Evolutionary conservation across 352 stramenopile genomes (phyloP).

Genomic region (Globisporangium orthogonon): DNA sequence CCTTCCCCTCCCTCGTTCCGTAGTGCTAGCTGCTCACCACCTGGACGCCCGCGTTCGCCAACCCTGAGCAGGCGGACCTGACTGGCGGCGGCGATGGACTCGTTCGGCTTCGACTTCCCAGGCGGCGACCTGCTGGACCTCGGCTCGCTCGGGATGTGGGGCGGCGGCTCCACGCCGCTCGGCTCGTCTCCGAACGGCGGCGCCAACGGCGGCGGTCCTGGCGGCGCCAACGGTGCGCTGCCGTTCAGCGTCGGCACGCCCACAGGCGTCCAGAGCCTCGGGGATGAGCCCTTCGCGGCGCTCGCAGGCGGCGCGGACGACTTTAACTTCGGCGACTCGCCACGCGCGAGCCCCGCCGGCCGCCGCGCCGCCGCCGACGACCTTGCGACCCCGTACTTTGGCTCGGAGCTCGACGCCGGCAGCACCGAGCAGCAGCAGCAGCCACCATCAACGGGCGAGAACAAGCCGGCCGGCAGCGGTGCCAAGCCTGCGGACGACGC

Average conservation of each 20-base stretch:
- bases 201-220: slow-evolving; percentile 24
- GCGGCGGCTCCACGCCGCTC: slow-evolving; percentile 50
- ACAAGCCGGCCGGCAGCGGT: slow-evolving; percentile 24
- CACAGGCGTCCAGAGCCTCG: slow-evolving; percentile 77
- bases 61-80: background rate
- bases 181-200: slow-evolving; percentile 56
- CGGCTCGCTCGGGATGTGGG: slow-evolving; percentile 64
- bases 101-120: slow-evolving; percentile 79
- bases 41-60: too few relatives aligned
- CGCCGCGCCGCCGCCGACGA: slow-evolving; percentile 16
- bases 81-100: slow-evolving; percentile 49
- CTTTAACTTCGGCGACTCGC: slow-evolving; percentile 78
- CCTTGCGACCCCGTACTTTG: slow-evolving; percentile 59
- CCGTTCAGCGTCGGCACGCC: slow-evolving; percentile 84
- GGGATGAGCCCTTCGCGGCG: slow-evolving; percentile 62
- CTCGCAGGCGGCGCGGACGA: slow-evolving; percentile 47
- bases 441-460: slow-evolving; percentile 25
- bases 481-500: slow-evolving; percentile 17
- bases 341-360: slow-evolving; percentile 32
- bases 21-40: too few relatives aligned
- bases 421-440: slow-evolving; percentile 22
- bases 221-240: slow-evolving; percentile 19
- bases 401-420: slow-evolving; percentile 39
- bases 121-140: slow-evolving; percentile 72
- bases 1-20: too few relatives aligned